Conservation (phyloP, 106 monocot genomes). For the Narthecium ossifragum region DNA sequence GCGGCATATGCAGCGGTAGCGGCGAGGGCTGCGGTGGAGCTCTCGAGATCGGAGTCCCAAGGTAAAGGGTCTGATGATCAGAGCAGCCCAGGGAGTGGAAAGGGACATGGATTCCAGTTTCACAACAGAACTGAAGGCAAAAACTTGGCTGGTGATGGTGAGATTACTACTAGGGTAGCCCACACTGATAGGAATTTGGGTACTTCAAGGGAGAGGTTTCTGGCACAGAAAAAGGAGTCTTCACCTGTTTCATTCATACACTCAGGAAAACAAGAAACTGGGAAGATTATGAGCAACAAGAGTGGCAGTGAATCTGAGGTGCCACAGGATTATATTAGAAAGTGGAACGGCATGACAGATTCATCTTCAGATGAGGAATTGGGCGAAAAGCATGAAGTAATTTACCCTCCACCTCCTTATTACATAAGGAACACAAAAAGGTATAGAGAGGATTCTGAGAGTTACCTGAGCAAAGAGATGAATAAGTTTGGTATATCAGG, state of each 20-base stretch:
- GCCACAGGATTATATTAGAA: not conserved
- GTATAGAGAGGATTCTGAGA: not conserved
- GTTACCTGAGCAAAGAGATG: not conserved
- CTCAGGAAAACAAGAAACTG: too few species aligned
- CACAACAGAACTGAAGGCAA: not conserved
- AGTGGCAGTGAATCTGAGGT: conserved; percentile 11
- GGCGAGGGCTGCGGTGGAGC: conserved; percentile 53
- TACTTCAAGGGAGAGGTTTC: too few species aligned
- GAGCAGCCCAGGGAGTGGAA: too few species aligned
- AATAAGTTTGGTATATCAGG: not conserved
- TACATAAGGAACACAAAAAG: not conserved
- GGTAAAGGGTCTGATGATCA: conserved; percentile 8
- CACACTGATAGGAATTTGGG: too few species aligned
- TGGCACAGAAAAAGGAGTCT: too few species aligned
- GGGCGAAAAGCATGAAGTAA: not conserved
- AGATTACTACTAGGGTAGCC: too few species aligned
- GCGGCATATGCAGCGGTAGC: conserved; percentile 69
- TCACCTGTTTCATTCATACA: too few species aligned
- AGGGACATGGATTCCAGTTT: not conserved
- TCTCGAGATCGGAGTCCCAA: conserved; percentile 35
- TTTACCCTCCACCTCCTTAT: conserved; percentile 2
- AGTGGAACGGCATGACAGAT: not conserved
- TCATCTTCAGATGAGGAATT: not conserved
- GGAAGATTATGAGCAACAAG: too few species aligned
- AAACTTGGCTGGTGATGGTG: not conserved